These are phyloP conservation scores for Chlamydomonas sphaeroides DNA, from an alignment of 139 green algal species.

Conservation along the genomic window DNA sequence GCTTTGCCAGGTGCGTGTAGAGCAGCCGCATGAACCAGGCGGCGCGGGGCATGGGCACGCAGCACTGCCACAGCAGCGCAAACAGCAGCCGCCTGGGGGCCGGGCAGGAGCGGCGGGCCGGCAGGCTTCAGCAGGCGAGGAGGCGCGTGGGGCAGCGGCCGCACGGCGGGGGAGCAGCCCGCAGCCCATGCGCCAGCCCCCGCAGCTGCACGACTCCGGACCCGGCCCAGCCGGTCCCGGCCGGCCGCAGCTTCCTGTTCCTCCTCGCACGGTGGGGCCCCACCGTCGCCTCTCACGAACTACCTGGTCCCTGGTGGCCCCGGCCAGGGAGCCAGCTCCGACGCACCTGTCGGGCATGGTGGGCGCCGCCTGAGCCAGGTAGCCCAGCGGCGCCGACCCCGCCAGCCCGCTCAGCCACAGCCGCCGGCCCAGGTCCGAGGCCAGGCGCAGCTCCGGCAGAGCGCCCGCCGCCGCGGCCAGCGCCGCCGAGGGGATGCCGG, in stretches of 20 bases:
- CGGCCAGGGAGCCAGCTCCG: too few relatives aligned
- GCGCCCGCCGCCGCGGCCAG: not conserved
- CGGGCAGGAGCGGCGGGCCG: too few relatives aligned
- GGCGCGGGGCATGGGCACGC: conserved; percentile 21
- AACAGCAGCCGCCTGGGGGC: conserved; percentile 8
- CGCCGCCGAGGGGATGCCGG: not conserved
- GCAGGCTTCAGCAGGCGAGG: too few relatives aligned
- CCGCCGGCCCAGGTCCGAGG: conserved; percentile 18
- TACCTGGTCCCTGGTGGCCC: too few relatives aligned
- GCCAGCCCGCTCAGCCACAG: conserved; percentile 30
- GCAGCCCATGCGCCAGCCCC: too few relatives aligned
- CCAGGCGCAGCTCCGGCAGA: conserved; percentile 24
- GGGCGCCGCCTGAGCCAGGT: conserved; percentile 16
- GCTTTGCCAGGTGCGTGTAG: conserved; percentile 25
- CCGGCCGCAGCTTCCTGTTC: too few relatives aligned
- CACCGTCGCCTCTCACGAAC: too few relatives aligned
- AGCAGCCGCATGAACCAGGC: conserved; percentile 26
- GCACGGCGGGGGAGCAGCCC: too few relatives aligned
- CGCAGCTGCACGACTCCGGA: too few relatives aligned
- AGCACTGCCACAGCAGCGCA: conserved; percentile 21
- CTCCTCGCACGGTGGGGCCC: too few relatives aligned
- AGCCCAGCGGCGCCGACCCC: conserved; percentile 13
- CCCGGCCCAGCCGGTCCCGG: too few relatives aligned
- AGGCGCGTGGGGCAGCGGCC: too few relatives aligned
- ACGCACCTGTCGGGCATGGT: conserved; percentile 29